A percentile compares a stretch with the other conserved stretches of the same genome.
phyloP scores from a whole-genome alignment of 257 asterid species.

The Anisodus acutangulus region DNA sequence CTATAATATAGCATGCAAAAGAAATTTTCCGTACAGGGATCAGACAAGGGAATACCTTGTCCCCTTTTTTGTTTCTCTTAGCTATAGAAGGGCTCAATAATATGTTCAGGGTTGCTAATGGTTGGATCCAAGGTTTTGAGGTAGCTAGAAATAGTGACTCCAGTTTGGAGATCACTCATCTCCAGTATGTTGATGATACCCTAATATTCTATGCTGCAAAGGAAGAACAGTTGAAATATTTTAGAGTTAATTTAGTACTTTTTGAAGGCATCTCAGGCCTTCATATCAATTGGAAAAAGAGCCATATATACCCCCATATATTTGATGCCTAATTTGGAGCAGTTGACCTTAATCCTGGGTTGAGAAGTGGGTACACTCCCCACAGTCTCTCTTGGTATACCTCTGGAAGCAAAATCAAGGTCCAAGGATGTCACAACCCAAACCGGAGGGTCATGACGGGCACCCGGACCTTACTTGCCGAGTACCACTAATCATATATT shows the following conservation, averaged over 20 bases:
- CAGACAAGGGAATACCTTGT: neutral
- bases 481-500: no score
- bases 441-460: no score
- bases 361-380: neutral
- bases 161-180: neutral
- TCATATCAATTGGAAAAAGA: neutral
- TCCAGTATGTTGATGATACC: no score
- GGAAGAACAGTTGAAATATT: neutral
- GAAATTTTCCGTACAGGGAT: no score
- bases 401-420: neutral
- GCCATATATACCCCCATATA: neutral
- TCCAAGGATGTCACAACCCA: no score
- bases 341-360: no score
- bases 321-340: no score
- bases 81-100: neutral
- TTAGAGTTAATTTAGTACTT: neutral
- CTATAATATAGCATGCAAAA: no score
- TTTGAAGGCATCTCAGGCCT: neutral
- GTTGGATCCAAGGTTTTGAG: neutral
- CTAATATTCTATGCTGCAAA: neutral
- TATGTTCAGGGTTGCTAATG: neutral
- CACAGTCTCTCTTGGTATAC: neutral
- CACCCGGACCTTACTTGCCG: no score
- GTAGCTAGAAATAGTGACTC: neutral
- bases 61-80: neutral